A percentile compares a stretch with the other conserved stretches of the same genome.
phyloP scores from a whole-genome alignment of 2,329 filamentous ascomycete species.

The Pseudogymnoascus sp. region DNA sequence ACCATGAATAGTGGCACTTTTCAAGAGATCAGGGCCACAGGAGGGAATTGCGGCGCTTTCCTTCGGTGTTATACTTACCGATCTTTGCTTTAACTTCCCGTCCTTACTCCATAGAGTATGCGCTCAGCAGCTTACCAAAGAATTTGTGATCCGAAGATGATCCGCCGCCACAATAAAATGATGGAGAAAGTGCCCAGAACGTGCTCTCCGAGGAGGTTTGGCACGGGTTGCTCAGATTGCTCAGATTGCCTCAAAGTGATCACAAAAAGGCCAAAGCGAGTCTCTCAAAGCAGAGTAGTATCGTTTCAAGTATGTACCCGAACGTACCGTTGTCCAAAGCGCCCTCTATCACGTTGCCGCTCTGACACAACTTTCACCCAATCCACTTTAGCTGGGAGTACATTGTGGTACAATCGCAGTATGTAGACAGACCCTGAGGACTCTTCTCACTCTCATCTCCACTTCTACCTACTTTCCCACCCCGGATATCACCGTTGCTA shows the following conservation, averaged over 20 bases:
- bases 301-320: background rate
- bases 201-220: background rate
- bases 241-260: background rate
- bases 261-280: background rate
- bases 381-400: background rate
- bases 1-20: background rate
- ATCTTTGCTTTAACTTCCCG: background rate
- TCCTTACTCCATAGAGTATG: background rate
- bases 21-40: background rate
- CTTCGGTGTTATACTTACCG: background rate
- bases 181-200: background rate
- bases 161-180: background rate
- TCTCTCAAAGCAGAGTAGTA: background rate
- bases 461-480: background rate
- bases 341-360: background rate
- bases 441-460: background rate
- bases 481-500: background rate
- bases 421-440: background rate
- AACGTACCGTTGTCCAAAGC: background rate
- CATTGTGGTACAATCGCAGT: background rate
- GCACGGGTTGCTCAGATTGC: background rate
- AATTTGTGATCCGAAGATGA: background rate
- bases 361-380: background rate
- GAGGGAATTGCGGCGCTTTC: background rate
- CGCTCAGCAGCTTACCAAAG: background rate